Evolutionary conservation across 257 asterid species (phyloP).

Genomic region (Forsythia viridissima): DNA sequence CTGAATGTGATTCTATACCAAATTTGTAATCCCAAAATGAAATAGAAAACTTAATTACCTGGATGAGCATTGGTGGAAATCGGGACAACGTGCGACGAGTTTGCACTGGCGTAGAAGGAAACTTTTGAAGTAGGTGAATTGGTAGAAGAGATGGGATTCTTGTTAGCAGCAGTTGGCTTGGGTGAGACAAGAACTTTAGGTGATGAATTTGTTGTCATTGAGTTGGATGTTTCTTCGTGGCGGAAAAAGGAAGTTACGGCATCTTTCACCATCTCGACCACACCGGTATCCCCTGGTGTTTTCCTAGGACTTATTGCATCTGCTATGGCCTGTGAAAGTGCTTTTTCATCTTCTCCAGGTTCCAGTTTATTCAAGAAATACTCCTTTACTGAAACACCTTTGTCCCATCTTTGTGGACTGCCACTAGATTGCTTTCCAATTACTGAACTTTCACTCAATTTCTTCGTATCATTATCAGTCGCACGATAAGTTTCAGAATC

Average conservation of each 20-base stretch:
- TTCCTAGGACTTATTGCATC: constrained; percentile 82
- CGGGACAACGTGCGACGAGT: constrained; percentile 48
- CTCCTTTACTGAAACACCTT: constrained; percentile 86
- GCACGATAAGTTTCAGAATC: constrained; percentile 1
- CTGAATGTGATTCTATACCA: neutral
- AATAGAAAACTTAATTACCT: constrained; percentile 44
- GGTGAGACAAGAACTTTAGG: constrained; percentile 7
- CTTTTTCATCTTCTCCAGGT: constrained; percentile 90
- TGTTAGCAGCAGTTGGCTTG: constrained; percentile 4
- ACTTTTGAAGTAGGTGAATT: constrained; percentile 25
- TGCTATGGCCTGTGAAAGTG: constrained; percentile 84
- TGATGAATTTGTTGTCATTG: constrained; percentile 23
- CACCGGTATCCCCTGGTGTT: constrained; percentile 42
- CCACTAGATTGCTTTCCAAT: constrained; percentile 18
- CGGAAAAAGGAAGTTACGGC: constrained; percentile 75
- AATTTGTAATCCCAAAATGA: neutral
- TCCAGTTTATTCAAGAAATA: constrained; percentile 74
- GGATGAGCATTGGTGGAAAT: constrained; percentile 42
- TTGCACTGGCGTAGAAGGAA: constrained; percentile 27
- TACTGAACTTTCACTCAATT: constrained; percentile 26
- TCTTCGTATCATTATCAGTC: constrained; percentile 1
- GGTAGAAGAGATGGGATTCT: constrained; percentile 16
- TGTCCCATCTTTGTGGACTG: constrained; percentile 66
- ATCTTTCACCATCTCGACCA: constrained; percentile 70
- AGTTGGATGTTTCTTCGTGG: constrained; percentile 43